These are phyloP conservation scores for Wolfiporia cocos DNA, from an alignment of 1,284 basidiomycete species.

Conservation along the genomic window DNA sequence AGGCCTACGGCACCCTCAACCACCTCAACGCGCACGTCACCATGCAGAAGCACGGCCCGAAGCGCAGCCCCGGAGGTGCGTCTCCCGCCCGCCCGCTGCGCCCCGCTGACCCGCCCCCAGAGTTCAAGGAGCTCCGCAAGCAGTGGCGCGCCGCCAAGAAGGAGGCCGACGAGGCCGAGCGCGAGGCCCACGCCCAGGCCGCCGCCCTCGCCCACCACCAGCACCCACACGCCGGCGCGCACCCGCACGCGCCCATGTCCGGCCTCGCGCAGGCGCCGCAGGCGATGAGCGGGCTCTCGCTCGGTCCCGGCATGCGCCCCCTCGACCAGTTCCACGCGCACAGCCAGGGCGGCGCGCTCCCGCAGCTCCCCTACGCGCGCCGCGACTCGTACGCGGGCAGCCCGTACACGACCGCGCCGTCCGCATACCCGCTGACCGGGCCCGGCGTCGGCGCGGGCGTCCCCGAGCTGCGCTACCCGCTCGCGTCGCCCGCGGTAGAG, in stretches of 20 bases:
- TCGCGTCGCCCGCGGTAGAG: too few species aligned
- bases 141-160: constrained; percentile 94
- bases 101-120: constrained; percentile 34
- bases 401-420: too few species aligned
- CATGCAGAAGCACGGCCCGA: constrained; percentile 87
- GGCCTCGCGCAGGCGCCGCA: constrained; percentile 1
- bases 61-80: constrained; percentile 79
- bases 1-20: constrained; percentile 86
- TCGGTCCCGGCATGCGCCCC: constrained; percentile 4
- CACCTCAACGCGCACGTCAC: constrained; percentile 90
- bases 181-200: constrained; percentile 11
- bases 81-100: constrained; percentile 10
- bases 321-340: too few species aligned
- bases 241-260: neutral
- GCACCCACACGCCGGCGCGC: neutral
- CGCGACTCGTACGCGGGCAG: too few species aligned
- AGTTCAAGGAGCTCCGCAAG: constrained; percentile 97
- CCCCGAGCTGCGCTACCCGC: too few species aligned
- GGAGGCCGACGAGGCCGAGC: constrained; percentile 38
- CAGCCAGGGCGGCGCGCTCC: too few species aligned
- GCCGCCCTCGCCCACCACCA: constrained; percentile 2
- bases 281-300: neutral
- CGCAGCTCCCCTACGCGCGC: constrained; percentile 1
- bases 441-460: too few species aligned
- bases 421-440: too few species aligned